Percentiles rank a stretch among this genome's conserved stretches.
Evolutionary conservation across 768 basidiomycete genomes (phyloP).

Genomic region (Amyloporia xantha): DNA sequence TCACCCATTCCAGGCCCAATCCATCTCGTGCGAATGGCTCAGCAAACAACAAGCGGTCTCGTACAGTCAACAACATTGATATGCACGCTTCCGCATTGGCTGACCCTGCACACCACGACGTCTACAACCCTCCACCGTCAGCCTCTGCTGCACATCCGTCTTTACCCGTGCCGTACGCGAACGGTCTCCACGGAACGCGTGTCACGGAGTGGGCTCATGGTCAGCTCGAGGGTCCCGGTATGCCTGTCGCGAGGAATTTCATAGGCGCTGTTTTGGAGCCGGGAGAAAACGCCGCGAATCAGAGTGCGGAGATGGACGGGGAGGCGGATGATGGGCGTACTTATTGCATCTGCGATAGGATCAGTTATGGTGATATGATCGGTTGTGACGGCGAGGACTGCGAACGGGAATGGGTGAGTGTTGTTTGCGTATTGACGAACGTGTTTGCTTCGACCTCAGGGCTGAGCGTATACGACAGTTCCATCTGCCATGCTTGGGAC

Average conservation of each 20-base stretch:
- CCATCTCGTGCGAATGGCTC: conserved; percentile 34
- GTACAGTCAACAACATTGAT: conserved; percentile 17
- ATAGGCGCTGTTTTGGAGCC: conserved; percentile 25
- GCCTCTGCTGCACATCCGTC: conserved; percentile 48
- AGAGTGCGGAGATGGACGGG: conserved; percentile 47
- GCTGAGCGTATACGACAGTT: conserved; percentile 44
- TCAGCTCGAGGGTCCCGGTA: conserved; percentile 70
- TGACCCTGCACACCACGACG: conserved; percentile 29
- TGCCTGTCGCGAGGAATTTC: conserved; percentile 55
- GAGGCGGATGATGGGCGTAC: conserved; percentile 50
- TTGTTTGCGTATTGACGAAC: conserved; percentile 8
- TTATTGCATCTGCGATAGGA: conserved; percentile 82
- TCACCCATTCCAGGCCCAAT: conserved; percentile 22
- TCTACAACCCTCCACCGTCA: conserved; percentile 44
- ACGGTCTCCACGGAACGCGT: conserved; percentile 23
- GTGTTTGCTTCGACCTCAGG: too few species aligned
- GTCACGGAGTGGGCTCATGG: conserved; percentile 34
- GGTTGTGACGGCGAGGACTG: conserved; percentile 82
- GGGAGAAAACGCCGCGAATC: conserved; percentile 36
- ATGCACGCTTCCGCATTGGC: conserved; percentile 17
- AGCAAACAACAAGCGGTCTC: conserved; percentile 23
- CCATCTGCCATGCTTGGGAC: conserved; percentile 70
- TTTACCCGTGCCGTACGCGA: conserved; percentile 38
- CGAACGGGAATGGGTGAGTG: conserved; percentile 85
- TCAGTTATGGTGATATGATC: conserved; percentile 93